Evolutionary conservation across 495 filamentous ascomycete species (phyloP).

Genomic region (Penicillium pancosmium): DNA sequence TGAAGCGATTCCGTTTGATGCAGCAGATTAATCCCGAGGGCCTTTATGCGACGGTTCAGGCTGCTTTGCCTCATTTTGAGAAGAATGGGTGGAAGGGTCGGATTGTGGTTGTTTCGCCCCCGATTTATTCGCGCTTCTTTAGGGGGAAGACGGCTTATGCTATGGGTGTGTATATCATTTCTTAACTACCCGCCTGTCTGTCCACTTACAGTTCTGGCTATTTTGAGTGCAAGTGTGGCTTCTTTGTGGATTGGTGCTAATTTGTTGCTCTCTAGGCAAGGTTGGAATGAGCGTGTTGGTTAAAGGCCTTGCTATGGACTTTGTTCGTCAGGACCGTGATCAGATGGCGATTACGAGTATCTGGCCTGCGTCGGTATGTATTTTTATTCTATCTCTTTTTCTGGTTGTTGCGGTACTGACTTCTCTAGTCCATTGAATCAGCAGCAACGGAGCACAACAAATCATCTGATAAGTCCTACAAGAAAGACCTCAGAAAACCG

Average conservation of each 20-base stretch:
- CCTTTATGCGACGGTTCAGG: slow-evolving; percentile 62
- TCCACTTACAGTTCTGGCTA: no score
- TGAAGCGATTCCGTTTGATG: slow-evolving; percentile 81
- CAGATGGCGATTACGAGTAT: slow-evolving; percentile 80
- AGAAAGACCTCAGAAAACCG: slow-evolving; percentile 62
- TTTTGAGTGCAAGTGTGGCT: no score
- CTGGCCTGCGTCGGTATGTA: slow-evolving; percentile 75
- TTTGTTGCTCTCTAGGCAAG: slow-evolving; percentile 50
- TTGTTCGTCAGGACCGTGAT: slow-evolving; percentile 61
- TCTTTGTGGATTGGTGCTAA: no score
- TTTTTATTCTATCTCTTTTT: background rate
- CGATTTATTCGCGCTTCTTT: slow-evolving; percentile 85
- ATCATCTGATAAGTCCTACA: slow-evolving; percentile 39
- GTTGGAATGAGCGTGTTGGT: slow-evolving; percentile 82
- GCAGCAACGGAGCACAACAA: slow-evolving; percentile 63
- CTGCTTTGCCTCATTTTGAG: slow-evolving; percentile 62
- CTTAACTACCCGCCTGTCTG: no score
- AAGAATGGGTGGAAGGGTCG: slow-evolving; percentile 57
- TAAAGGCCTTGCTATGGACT: slow-evolving; percentile 84
- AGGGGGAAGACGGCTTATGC: slow-evolving; percentile 87
- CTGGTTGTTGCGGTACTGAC: slow-evolving; percentile 12
- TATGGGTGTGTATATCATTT: slow-evolving; percentile 53
- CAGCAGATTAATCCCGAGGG: slow-evolving; percentile 81
- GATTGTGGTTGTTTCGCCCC: slow-evolving; percentile 80
- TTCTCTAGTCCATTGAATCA: slow-evolving; percentile 63